A percentile compares a stretch with the other conserved stretches of the same genome.
Conservation (phyloP, 2,329 filamentous ascomycete species). For the Cladophialophora psammophila region DNA sequence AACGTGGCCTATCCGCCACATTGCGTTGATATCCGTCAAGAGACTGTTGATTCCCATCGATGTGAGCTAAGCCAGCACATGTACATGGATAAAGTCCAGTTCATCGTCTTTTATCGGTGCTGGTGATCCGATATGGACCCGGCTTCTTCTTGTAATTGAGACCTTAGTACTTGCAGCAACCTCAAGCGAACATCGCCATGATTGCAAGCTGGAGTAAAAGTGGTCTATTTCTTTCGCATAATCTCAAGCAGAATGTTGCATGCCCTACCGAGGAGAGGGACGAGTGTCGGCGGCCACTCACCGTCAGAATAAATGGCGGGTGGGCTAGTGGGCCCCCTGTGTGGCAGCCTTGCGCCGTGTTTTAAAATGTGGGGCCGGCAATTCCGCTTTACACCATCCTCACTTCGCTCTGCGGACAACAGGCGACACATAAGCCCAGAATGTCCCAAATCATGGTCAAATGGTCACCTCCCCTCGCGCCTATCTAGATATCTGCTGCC, state of each 20-base stretch:
- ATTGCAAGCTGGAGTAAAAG: background rate
- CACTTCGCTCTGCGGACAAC: background rate
- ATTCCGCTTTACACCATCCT: background rate
- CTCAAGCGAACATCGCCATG: background rate
- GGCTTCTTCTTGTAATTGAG: background rate
- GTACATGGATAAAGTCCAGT: background rate
- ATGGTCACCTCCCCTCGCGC: background rate
- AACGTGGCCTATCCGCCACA: background rate
- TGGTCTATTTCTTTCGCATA: background rate
- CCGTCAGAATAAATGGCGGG: background rate
- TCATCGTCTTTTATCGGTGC: background rate
- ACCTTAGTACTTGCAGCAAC: background rate
- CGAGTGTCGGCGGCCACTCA: background rate
- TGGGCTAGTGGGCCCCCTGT: background rate
- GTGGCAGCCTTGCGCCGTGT: conserved; percentile 4
- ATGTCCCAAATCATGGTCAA: background rate
- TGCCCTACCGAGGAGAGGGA: background rate
- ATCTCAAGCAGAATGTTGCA: background rate
- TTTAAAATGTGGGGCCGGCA: background rate
- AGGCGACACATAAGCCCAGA: background rate
- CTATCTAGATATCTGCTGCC: background rate
- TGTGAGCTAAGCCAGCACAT: background rate
- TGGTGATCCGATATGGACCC: background rate
- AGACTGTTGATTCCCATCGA: background rate
- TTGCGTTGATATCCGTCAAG: background rate